These are phyloP conservation scores for Cairneyella variabilis DNA, from an alignment of 495 filamentous ascomycete species.

Conservation along the genomic window DNA sequence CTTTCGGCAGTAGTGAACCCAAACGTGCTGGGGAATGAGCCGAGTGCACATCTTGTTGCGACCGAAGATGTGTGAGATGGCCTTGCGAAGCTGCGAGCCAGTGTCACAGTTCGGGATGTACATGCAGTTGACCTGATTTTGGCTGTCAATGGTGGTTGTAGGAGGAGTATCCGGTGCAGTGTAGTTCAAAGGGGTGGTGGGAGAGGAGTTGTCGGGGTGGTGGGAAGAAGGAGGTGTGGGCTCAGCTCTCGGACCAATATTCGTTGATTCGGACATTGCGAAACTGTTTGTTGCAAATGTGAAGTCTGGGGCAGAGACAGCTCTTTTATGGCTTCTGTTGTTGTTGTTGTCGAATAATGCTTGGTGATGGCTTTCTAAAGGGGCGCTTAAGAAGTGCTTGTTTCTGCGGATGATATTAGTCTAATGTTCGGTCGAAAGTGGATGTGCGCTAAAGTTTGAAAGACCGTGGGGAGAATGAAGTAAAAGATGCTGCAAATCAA, in stretches of 20 bases:
- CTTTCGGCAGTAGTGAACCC: constrained; percentile 74
- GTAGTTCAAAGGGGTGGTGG: constrained; percentile 1
- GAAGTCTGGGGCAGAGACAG: constrained; percentile 36
- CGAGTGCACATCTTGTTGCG: constrained; percentile 77
- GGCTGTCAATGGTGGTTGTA: background rate
- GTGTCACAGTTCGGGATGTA: constrained; percentile 45
- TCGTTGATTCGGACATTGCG: constrained; percentile 1
- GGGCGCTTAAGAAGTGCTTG: constrained; percentile 16
- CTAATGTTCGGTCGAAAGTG: no score
- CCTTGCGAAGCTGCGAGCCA: constrained; percentile 56
- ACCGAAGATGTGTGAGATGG: constrained; percentile 83
- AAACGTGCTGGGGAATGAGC: constrained; percentile 58
- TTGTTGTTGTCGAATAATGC: constrained; percentile 5
- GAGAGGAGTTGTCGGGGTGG: constrained; percentile 23
- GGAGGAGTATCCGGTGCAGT: constrained; percentile 16
- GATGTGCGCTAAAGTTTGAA: no score
- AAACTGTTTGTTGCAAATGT: constrained; percentile 10
- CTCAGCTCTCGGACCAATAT: constrained; percentile 17
- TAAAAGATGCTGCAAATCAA: no score
- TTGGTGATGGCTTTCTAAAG: constrained; percentile 11
- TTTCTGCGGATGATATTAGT: constrained; percentile 13
- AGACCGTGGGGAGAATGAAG: no score
- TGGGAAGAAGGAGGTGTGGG: constrained; percentile 22
- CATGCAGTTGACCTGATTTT: constrained; percentile 25
- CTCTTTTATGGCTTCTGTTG: constrained; percentile 31